phyloP scores from a whole-genome alignment of 768 basidiomycete species.

The Suillus decipiens region DNA sequence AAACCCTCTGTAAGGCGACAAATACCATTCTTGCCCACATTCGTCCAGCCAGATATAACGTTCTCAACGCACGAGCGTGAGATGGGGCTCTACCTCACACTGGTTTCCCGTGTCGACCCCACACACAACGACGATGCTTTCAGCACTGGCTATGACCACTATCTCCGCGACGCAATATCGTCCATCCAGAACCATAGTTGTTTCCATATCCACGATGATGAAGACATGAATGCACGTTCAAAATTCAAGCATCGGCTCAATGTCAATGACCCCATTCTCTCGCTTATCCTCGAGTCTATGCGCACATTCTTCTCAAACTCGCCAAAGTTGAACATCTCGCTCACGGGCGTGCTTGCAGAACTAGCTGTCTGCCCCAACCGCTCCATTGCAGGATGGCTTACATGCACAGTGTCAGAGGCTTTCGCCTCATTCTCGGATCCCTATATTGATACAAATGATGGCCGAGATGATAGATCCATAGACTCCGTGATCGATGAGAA shows the following conservation, averaged over 20 bases:
- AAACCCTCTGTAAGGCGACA: conserved; percentile 14
- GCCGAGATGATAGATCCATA: conserved; percentile 79
- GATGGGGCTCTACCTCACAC: conserved; percentile 75
- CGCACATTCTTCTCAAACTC: conserved; percentile 83
- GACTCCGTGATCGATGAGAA: conserved; percentile 74
- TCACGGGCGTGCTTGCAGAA: conserved; percentile 81
- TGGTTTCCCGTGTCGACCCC: conserved; percentile 78
- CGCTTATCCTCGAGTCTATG: conserved; percentile 67
- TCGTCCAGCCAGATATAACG: conserved; percentile 69
- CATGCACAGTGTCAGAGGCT: conserved; percentile 56
- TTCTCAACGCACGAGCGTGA: conserved; percentile 83
- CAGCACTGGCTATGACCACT: conserved; percentile 85
- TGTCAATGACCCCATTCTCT: conserved; percentile 74
- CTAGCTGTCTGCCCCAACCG: conserved; percentile 86
- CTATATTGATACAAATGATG: conserved; percentile 38
- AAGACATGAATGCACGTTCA: conserved; percentile 37
- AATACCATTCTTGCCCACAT: conserved; percentile 35
- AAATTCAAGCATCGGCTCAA: conserved; percentile 74
- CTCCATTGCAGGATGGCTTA: conserved; percentile 87
- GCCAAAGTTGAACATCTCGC: conserved; percentile 83
- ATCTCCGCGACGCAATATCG: conserved; percentile 72
- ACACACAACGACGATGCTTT: conserved; percentile 68
- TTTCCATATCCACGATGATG: conserved; percentile 49
- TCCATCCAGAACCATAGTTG: conserved; percentile 67
- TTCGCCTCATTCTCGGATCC: neutral